Percentiles rank a stretch among this genome's conserved stretches.
phyloP scores from a whole-genome alignment of 352 stramenopile genomes.

The Ochromonadaceae sp. region DNA sequence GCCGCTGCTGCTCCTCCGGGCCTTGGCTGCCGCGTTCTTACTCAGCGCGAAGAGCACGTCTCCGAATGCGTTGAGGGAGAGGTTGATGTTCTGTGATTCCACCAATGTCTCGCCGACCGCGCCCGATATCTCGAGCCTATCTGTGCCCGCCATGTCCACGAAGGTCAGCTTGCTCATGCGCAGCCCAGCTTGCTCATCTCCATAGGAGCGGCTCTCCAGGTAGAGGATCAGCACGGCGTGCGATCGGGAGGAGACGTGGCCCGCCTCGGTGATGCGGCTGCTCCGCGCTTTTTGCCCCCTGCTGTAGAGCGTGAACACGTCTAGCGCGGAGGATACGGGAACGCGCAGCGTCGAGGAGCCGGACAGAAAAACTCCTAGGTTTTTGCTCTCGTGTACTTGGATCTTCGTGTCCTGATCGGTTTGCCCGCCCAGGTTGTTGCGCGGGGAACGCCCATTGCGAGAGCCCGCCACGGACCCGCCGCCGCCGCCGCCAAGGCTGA shows the following conservation, averaged over 20 bases:
- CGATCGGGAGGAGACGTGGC: slow-evolving; percentile 32
- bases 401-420: no score
- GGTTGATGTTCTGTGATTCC: slow-evolving; percentile 77
- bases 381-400: slow-evolving; percentile 19
- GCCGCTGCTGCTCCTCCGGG: slow-evolving; percentile 29
- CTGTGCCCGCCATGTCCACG: slow-evolving; percentile 64
- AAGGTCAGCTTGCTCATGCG: slow-evolving; percentile 73
- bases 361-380: slow-evolving; percentile 24
- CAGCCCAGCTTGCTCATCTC: slow-evolving; percentile 55
- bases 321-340: slow-evolving; percentile 24
- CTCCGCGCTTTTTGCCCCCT: slow-evolving; percentile 33
- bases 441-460: no score
- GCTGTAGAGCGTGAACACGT: slow-evolving; percentile 24
- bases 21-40: slow-evolving; percentile 25
- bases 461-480: no score
- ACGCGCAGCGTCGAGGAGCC: slow-evolving; percentile 26
- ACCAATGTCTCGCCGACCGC: slow-evolving; percentile 63
- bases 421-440: no score
- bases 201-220: slow-evolving; percentile 64
- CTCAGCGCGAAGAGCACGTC: slow-evolving; percentile 72
- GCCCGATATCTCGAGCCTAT: slow-evolving; percentile 58
- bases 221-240: slow-evolving; percentile 80
- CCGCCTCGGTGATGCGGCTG: slow-evolving; percentile 33
- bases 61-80: slow-evolving; percentile 62
- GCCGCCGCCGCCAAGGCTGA: no score